A percentile compares a stretch with the other conserved stretches of the same genome.
phyloP scores from a whole-genome alignment of 129 eudicot species.

The sunflower (Helianthus annuus) region DNA sequence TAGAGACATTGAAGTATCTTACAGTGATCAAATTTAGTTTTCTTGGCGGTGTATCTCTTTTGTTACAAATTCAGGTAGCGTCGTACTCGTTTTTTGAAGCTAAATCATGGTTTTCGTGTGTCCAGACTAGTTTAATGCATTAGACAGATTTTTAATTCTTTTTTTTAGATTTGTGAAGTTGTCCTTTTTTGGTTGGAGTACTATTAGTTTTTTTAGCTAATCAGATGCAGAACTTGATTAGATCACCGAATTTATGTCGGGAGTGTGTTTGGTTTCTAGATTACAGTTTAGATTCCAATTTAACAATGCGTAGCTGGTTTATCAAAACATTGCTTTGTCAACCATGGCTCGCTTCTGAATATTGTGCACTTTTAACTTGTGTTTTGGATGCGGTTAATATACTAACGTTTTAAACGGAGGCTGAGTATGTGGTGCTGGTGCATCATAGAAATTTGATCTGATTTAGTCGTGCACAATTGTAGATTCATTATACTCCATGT shows the following conservation, averaged over 20 bases:
- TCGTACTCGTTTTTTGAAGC: not conserved
- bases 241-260: conserved; percentile 10
- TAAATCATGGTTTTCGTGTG: not conserved
- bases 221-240: not conserved
- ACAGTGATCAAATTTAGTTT: not conserved
- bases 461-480: not conserved
- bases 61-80: not conserved
- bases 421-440: not conserved
- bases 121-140: not conserved
- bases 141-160: not conserved
- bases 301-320: not conserved
- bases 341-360: not conserved
- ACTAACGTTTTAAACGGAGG: not conserved
- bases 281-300: not conserved
- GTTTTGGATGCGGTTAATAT: not conserved
- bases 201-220: not conserved
- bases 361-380: not conserved
- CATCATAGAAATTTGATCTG: not conserved
- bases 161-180: not conserved
- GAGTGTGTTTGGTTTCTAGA: not conserved
- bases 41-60: not conserved
- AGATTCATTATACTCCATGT: too few relatives aligned
- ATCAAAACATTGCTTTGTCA: not conserved
- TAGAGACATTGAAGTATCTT: conserved; percentile 6
- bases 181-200: not conserved